Conservation (phyloP, 2,329 filamentous ascomycete species). For the Pyrenochaeta sp. region DNA sequence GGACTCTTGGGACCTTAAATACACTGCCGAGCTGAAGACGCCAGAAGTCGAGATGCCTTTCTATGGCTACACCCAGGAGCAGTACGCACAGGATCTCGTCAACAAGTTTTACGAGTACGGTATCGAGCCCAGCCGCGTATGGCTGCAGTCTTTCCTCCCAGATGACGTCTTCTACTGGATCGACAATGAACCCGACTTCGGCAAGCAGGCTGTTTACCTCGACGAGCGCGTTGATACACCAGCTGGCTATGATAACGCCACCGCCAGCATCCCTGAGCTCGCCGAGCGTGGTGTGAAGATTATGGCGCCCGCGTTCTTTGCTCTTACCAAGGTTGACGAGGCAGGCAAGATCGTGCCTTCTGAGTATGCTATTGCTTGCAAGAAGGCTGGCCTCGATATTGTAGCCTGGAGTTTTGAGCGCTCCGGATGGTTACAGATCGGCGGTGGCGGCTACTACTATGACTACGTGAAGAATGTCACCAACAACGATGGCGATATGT, state of each 20-base stretch:
- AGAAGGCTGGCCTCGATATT: constrained; percentile 69
- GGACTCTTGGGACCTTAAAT: constrained; percentile 66
- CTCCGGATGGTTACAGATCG: constrained; percentile 66
- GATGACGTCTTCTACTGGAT: constrained; percentile 74
- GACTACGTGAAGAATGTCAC: constrained; percentile 56
- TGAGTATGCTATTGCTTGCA: constrained; percentile 68
- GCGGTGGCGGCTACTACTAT: constrained; percentile 53
- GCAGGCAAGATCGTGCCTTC: constrained; percentile 68
- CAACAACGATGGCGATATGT: constrained; percentile 71
- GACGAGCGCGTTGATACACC: constrained; percentile 65
- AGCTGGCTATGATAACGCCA: constrained; percentile 62
- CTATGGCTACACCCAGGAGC: constrained; percentile 69
- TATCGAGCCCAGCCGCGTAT: constrained; percentile 52
- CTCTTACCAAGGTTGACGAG: constrained; percentile 63
- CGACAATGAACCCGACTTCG: constrained; percentile 67
- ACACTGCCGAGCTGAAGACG: constrained; percentile 63
- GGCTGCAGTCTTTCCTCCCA: constrained; percentile 72
- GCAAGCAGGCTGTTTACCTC: constrained; percentile 69
- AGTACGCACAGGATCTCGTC: constrained; percentile 70
- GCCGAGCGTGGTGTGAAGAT: constrained; percentile 67
- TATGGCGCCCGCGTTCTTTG: constrained; percentile 69
- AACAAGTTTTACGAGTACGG: constrained; percentile 50
- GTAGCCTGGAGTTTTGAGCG: constrained; percentile 75
- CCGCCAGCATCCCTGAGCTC: constrained; percentile 65
- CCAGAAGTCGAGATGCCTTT: constrained; percentile 76